phyloP scores from a whole-genome alignment of 1,284 basidiomycete species.

The Puccinia sorghi region DNA sequence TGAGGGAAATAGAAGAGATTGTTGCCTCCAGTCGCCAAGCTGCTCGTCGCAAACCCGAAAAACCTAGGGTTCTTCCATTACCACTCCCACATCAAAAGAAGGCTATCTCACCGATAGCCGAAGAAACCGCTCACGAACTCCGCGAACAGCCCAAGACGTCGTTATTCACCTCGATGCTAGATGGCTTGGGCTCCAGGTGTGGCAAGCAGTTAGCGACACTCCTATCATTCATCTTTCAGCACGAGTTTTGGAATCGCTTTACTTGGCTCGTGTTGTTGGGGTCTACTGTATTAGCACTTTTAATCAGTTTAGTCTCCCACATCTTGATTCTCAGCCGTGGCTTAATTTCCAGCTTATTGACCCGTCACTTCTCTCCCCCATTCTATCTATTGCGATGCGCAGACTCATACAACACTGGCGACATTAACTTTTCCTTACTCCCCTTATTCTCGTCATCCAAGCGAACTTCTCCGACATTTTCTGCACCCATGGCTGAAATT shows the following conservation, averaged over 20 bases:
- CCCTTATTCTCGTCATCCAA: conserved; percentile 23
- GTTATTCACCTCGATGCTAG: background rate
- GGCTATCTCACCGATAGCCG: background rate
- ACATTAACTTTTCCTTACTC: conserved; percentile 21
- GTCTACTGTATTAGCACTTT: conserved; percentile 4
- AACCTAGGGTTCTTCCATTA: conserved; percentile 22
- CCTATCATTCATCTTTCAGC: conserved; percentile 7
- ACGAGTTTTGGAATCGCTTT: conserved; percentile 21
- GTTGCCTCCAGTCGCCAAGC: conserved; percentile 27
- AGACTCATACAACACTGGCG: conserved; percentile 36
- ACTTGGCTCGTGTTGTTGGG: conserved; percentile 8
- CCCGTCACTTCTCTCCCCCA: background rate
- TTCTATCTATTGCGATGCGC: background rate
- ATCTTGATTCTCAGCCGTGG: background rate
- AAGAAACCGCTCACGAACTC: conserved; percentile 17
- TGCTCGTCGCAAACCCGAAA: background rate
- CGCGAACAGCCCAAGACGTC: background rate
- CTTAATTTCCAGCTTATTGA: background rate
- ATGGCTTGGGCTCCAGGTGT: conserved; percentile 8
- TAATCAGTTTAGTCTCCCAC: conserved; percentile 40
- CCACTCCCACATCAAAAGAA: conserved; percentile 20
- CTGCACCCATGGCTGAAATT: conserved; percentile 18
- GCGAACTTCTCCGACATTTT: conserved; percentile 8
- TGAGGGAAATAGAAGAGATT: conserved; percentile 38
- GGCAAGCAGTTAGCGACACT: background rate